A percentile compares a stretch with the other conserved stretches of the same genome.
These are phyloP conservation scores for Termitomyces sp. DNA, from an alignment of 768 basidiomycete genomes.

Conservation along the genomic window DNA sequence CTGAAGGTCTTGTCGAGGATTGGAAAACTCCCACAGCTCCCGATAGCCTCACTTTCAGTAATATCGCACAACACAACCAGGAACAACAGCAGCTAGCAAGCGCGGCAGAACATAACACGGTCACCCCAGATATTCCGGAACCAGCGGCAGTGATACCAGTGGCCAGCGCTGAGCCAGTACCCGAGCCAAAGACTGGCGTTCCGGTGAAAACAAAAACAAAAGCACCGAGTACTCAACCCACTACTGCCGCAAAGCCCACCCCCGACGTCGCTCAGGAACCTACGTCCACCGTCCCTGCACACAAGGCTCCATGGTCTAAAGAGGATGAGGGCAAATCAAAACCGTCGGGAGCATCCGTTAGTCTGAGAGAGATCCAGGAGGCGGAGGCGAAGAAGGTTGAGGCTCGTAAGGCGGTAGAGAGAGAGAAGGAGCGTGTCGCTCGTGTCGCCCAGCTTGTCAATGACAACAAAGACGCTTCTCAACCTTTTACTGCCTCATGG, in stretches of 20 bases:
- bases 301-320: constrained; percentile 63
- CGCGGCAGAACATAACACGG: constrained; percentile 2
- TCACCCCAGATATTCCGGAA: constrained; percentile 11
- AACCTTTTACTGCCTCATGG: constrained; percentile 74
- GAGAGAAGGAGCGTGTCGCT: constrained; percentile 62
- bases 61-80: constrained; percentile 57
- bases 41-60: constrained; percentile 53
- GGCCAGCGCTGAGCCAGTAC: constrained; percentile 9
- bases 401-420: constrained; percentile 69
- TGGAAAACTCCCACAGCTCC: constrained; percentile 42
- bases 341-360: constrained; percentile 43
- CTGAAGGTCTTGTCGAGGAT: constrained; percentile 42
- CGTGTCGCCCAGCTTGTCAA: constrained; percentile 39
- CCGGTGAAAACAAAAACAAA: constrained; percentile 17
- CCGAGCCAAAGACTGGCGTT: constrained; percentile 17
- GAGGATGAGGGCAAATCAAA: constrained; percentile 64
- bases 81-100: constrained; percentile 38
- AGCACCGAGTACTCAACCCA: constrained; percentile 11
- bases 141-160: constrained; percentile 8
- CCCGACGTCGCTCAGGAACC: constrained; percentile 16
- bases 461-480: constrained; percentile 50
- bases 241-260: constrained; percentile 13
- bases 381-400: constrained; percentile 82
- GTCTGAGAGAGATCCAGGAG: constrained; percentile 93
- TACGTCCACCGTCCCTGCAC: constrained; percentile 19